A percentile compares a stretch with the other conserved stretches of the same genome.
Evolutionary conservation across 1,139 yeast species (phyloP).

Genomic region (Pichia norvegensis): DNA sequence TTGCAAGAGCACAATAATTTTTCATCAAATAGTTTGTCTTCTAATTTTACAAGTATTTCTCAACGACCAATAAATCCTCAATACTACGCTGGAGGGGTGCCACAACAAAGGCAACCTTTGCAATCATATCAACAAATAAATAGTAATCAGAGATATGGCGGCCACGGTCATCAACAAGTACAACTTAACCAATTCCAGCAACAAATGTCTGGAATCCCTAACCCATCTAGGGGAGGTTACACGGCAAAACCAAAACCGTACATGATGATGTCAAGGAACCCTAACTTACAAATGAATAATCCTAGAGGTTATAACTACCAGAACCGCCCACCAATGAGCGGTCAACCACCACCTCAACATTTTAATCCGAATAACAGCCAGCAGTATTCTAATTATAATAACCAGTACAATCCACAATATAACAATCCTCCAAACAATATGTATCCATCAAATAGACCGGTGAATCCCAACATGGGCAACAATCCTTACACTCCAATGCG

Average conservation of each 20-base stretch:
- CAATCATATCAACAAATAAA: neutral
- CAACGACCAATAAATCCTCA: constrained; percentile 69
- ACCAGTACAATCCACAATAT: neutral
- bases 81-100: constrained; percentile 32
- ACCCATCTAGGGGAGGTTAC: constrained; percentile 4
- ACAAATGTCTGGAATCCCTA: constrained; percentile 8
- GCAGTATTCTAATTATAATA: neutral
- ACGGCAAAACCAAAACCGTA: constrained; percentile 15
- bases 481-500: constrained; percentile 9
- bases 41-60: constrained; percentile 73
- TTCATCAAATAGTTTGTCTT: constrained; percentile 22
- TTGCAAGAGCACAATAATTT: constrained; percentile 1
- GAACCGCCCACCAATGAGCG: neutral
- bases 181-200: constrained; percentile 9
- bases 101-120: constrained; percentile 1
- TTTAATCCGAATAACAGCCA: neutral
- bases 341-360: neutral
- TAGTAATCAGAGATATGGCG: neutral
- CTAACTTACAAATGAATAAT: neutral
- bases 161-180: constrained; percentile 10
- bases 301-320: neutral
- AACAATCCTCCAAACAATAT: neutral
- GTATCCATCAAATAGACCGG: neutral
- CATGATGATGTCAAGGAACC: constrained; percentile 9
- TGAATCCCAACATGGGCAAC: neutral